Evolutionary conservation across 495 filamentous ascomycete genomes (phyloP), one percentile per base, ranked within the genome.

Genomic region (Terfezia boudieri): DNA sequence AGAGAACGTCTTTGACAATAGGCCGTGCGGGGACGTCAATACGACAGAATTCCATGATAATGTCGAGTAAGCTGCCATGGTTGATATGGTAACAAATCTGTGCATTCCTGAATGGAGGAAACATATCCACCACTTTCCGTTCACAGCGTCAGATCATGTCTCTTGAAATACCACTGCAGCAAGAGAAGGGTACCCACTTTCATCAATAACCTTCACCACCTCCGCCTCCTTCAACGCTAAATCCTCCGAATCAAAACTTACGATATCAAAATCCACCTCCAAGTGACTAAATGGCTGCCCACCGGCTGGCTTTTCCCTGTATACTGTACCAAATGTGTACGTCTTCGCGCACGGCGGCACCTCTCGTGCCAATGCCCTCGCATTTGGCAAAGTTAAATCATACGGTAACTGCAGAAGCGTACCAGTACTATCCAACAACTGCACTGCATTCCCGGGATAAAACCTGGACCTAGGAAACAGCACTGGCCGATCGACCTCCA

Each of bases 261-360:
- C 73, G 59, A 98, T 86, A 70, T 98, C 92, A 66, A 94, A 96
- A 62, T 96, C 90, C 8, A 88, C 87, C 63, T 96, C 92, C 48
- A 81, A 80, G 66, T 83, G 81, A 53, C 80, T 82, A 58, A 76
- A 75, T 26, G 90, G 92, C 60, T 93, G 81, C 22, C 79, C 77
- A 6, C 84, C 86, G 54, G 80, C 79, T 37, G 74, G 74, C 36
- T 75, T 77, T 51, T 93, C 86, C 50, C 92, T 76, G 64, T 87
- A 98, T 14, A 95, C 87, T 22, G 75, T 83, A 10, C 86, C 88
- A 61, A 98, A 94, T 0, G 86, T 76, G 66, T 83, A 98, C 0
- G 85, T 86, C 58, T 83, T 85, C 55, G 82, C 76, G 32, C 81
- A 69, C 0, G 79, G 72, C 4, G 78, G 68, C 49, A 78, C 72